Base-by-base conservation (phyloP, 148 eudicot genomes). In the Rhododendron williamsianum region DNA sequence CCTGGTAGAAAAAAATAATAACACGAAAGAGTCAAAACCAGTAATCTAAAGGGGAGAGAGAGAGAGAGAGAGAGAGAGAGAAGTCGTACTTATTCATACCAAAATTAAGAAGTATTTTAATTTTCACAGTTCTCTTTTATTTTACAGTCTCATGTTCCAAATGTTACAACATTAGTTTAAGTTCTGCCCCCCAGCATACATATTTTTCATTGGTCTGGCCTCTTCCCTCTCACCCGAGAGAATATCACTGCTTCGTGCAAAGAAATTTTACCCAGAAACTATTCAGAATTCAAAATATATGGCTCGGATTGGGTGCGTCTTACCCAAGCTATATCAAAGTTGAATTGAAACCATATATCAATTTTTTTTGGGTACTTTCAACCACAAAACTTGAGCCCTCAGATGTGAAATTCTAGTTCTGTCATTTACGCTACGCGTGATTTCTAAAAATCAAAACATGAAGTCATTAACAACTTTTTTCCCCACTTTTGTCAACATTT, bases 1-100 rank as follows among this genome's bases (percentile, higher is more conserved):
- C 85, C 96, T 94, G 93, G 21, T 36, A 21, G 23, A 45, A 12
- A 27, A 49, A 4, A 30, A 48, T 8, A 58, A 52, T 0, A 27
- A 52, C 19, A 30, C 33, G 16, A 0, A 52, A 51, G 43, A 33
- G 63, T 52, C 19, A 80, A 18, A 52, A 52, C 41, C 56, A 13
- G 30, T 33, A 10, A 33, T 2, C 52, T 54, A 77, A 43, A 18
- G 2, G 30, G n/a, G 13, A 9, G 13, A 9, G 9, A 16, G 23
- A 11, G 30, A 30, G 30, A 30, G 30, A 30, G 30, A 30, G 30
- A 30, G 30, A 30, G 30, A 30, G 30, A 30, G 30, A 30, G 30
- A 30, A 30, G 41, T 4, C 4, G 46, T 54, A 54, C n/a, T 76
- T 38, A 41, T n/a, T 54, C 11, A 12, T 21, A 58, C 67, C 25